Evolutionary conservation across 2,329 filamentous ascomycete species (phyloP).

Genomic region (Fusarium haematococcum): DNA sequence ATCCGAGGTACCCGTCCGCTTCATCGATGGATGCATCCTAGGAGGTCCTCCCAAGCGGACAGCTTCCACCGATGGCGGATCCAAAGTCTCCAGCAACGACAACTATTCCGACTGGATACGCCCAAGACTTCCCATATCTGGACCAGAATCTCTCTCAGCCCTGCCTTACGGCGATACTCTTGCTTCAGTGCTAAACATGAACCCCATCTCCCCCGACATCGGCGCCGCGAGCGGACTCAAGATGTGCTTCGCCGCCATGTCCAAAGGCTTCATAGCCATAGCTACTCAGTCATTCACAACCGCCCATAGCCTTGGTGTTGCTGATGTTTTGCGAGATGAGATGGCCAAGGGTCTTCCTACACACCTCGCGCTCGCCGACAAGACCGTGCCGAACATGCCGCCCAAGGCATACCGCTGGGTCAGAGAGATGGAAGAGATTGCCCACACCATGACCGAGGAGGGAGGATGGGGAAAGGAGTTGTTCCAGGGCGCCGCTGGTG

Average conservation of each 20-base stretch:
- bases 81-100: conserved; percentile 1
- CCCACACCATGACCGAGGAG: conserved; percentile 71
- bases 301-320: conserved; percentile 71
- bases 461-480: conserved; percentile 70
- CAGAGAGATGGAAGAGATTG: conserved; percentile 82
- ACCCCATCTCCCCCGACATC: conserved; percentile 61
- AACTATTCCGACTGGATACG: conserved; percentile 50
- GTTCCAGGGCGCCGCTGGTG: conserved; percentile 69
- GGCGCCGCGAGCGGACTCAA: conserved; percentile 71
- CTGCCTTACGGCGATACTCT: conserved; percentile 57
- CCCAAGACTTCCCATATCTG: conserved; percentile 62
- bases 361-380: conserved; percentile 59
- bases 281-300: conserved; percentile 79
- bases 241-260: conserved; percentile 73
- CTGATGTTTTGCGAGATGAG: conserved; percentile 68
- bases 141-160: conserved; percentile 55
- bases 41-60: conserved; percentile 62
- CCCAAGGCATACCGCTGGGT: conserved; percentile 85
- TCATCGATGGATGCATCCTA: conserved; percentile 71
- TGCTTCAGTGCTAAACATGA: conserved; percentile 58
- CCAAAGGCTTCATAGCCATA: conserved; percentile 75
- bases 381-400: conserved; percentile 69
- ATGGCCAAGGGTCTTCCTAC: conserved; percentile 63
- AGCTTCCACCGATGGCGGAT: conserved; percentile 25
- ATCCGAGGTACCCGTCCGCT: conserved; percentile 55